These are phyloP conservation scores for Poteriospumella lacustris DNA, from an alignment of 108 stramenopile species.

Conservation along the genomic window DNA sequence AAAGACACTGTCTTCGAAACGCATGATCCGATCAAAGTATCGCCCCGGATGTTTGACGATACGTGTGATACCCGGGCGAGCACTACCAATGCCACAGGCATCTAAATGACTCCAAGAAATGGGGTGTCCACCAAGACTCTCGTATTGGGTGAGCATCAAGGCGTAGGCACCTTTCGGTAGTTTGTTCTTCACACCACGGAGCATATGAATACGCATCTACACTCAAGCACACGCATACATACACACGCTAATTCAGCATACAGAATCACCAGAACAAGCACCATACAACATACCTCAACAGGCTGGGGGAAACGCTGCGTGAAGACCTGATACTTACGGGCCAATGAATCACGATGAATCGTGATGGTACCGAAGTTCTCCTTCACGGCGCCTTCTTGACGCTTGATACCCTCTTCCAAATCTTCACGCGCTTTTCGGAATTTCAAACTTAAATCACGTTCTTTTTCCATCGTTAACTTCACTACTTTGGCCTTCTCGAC, in stretches of 20 bases:
- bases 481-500: background rate
- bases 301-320: background rate
- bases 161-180: slow-evolving; percentile 47
- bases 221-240: background rate
- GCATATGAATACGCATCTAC: slow-evolving; percentile 45
- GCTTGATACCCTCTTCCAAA: background rate
- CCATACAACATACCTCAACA: background rate
- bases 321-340: background rate
- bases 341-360: background rate
- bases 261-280: background rate
- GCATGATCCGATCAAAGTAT: slow-evolving; percentile 46
- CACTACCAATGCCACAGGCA: slow-evolving; percentile 14
- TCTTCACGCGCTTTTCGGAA: background rate
- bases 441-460: background rate
- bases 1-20: slow-evolving; percentile 45
- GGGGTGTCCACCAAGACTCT: slow-evolving; percentile 46
- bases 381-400: background rate
- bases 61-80: slow-evolving; percentile 41
- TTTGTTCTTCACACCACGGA: slow-evolving; percentile 45
- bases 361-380: background rate
- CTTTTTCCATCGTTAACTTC: background rate
- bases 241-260: background rate
- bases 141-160: slow-evolving; percentile 48
- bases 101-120: slow-evolving; percentile 40
- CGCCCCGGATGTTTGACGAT: slow-evolving; percentile 51